These are phyloP conservation scores for Hypoxylon perforatum DNA, from an alignment of 495 filamentous ascomycete genomes.

Conservation along the genomic window DNA sequence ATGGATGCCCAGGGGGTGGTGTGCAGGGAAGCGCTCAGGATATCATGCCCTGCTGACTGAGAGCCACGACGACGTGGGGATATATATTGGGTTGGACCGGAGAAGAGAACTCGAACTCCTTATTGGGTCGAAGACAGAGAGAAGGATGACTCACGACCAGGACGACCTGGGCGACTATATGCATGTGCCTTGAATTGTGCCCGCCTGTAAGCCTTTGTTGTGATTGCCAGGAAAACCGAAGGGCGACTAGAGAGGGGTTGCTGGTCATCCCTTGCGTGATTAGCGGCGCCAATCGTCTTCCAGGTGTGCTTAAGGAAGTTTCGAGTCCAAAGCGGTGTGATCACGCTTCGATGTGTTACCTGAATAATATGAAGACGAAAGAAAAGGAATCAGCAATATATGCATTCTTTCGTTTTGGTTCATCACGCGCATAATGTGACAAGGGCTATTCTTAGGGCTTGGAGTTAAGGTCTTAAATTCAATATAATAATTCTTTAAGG, in stretches of 20 bases:
- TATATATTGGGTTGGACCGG: too few species aligned
- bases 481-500: too few species aligned
- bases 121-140: conserved; percentile 8
- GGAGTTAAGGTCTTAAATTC: too few species aligned
- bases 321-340: conserved; percentile 14
- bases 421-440: too few species aligned
- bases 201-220: not conserved
- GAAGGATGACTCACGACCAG: not conserved
- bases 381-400: too few species aligned
- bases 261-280: conserved; percentile 27
- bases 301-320: not conserved
- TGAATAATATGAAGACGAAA: not conserved
- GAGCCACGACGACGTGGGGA: too few species aligned
- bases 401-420: too few species aligned
- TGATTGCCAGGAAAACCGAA: not conserved
- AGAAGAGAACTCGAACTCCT: not conserved
- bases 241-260: not conserved
- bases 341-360: not conserved
- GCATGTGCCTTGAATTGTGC: not conserved
- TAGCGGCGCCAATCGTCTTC: conserved; percentile 12
- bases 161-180: not conserved
- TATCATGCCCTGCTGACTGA: not conserved
- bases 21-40: not conserved
- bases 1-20: not conserved
- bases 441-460: too few species aligned